Base-by-base conservation (phyloP, 148 eudicot species). In the Rhododendron vialii region DNA sequence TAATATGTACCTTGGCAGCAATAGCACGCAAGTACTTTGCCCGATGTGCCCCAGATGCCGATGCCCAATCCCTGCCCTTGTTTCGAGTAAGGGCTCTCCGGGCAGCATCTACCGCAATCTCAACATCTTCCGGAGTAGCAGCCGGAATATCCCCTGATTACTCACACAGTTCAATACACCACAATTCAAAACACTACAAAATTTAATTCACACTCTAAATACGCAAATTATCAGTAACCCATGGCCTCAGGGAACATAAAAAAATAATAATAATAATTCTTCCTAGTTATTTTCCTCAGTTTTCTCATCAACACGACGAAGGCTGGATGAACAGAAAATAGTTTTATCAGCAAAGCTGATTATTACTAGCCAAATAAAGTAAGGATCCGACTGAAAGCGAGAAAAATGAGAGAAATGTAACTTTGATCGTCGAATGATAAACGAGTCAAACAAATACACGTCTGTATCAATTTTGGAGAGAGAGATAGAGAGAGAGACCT, bases 11-110 rank as follows among this genome's bases (percentile, higher is more conserved):
- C 95, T 94, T 95, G 7, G 94, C 93, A 89, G 99, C 98, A 87
- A 97, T 97, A 69, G 99, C 98, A 73, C 98, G 98, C 30, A 97
- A 84, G 88, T 94, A 97, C 91, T 97, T 97, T 33, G 98, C 99
- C 78, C 99, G 93, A 89, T 94, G 92, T 83, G 98, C 98, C 79
- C 99, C 99, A 75, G 98, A 85, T 12, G 98, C 95, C 1, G 93
- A 89, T 33, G 95, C 89, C 99, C 99, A 97, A 26, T 93, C 98
- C 78, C 41, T 87, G 20, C 96, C 98, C 65, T 89, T 92, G 84
- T 93, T 92, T 65, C 93, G 89, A 35, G 89, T 85, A 85, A 95
- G 90, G 36, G 96, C 98, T 81, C 67, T 89, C 59, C 96, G 89
- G 85, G 99, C 98, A 86, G 99, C 98, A 80, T 91, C 94, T 41